Percentiles rank a stretch among this genome's conserved stretches.
phyloP scores from a whole-genome alignment of 768 basidiomycete genomes.

The Mycena rebaudengoi region DNA sequence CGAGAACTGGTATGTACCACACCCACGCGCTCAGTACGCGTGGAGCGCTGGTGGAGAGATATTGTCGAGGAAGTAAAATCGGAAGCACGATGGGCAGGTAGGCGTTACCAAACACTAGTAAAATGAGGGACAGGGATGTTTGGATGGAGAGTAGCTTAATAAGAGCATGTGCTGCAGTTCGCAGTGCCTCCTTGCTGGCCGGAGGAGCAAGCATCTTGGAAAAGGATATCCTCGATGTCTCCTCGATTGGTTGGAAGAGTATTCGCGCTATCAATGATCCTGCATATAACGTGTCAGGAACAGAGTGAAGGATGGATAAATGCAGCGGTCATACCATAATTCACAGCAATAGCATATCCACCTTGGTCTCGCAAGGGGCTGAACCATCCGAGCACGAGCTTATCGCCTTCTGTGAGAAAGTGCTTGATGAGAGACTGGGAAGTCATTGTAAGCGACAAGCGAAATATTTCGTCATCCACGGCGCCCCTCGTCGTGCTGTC shows the following conservation, averaged over 20 bases:
- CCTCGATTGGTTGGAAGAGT: constrained; percentile 95
- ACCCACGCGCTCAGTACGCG: constrained; percentile 81
- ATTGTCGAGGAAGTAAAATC: constrained; percentile 74
- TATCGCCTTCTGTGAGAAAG: constrained; percentile 94
- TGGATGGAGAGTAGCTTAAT: constrained; percentile 72
- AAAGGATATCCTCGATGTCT: constrained; percentile 89
- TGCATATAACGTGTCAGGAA: constrained; percentile 37
- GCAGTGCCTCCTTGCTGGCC: constrained; percentile 30
- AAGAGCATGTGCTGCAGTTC: constrained; percentile 60
- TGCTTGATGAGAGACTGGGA: constrained; percentile 92
- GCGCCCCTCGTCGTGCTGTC: constrained; percentile 7
- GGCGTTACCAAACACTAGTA: constrained; percentile 77
- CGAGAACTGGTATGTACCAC: constrained; percentile 89
- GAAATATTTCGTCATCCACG: constrained; percentile 59
- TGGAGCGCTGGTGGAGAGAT: constrained; percentile 82
- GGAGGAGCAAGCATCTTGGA: constrained; percentile 61
- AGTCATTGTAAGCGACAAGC: constrained; percentile 85
- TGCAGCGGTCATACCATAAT: constrained; percentile 74
- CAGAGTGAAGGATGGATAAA: neutral
- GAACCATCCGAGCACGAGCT: constrained; percentile 84
- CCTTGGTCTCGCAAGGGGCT: constrained; percentile 90
- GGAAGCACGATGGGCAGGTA: constrained; percentile 77
- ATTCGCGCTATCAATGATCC: constrained; percentile 94
- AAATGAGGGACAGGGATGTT: constrained; percentile 68
- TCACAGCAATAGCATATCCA: constrained; percentile 94